Conservation (phyloP, 2,329 filamentous ascomycete species). For the Curvularia hawaiiensis region DNA sequence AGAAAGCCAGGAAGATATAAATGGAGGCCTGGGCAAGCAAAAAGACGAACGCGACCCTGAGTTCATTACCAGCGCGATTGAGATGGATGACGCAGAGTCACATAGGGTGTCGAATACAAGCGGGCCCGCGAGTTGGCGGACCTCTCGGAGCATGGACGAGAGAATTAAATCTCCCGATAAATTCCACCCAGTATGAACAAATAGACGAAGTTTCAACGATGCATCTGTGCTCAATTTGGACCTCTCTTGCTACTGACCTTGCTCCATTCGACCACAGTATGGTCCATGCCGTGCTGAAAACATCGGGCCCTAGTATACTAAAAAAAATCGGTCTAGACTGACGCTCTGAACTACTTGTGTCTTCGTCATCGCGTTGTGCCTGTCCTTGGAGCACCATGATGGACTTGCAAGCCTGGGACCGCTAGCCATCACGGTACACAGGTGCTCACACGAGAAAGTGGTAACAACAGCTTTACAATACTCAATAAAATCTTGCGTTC, state of each 20-base stretch:
- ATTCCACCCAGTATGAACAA: slow-evolving; percentile 16
- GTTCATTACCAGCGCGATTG: slow-evolving; percentile 36
- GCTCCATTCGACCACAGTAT: not conserved
- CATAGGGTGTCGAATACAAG: slow-evolving; percentile 17
- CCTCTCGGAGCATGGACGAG: slow-evolving; percentile 13
- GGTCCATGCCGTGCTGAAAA: not conserved
- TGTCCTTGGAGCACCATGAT: slow-evolving; percentile 32
- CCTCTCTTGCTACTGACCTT: not conserved
- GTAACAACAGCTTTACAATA: not conserved
- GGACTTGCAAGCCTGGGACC: slow-evolving; percentile 15
- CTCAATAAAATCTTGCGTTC: not conserved
- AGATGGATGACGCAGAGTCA: slow-evolving; percentile 26
- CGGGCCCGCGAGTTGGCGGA: slow-evolving; percentile 19
- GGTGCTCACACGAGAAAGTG: slow-evolving; percentile 4
- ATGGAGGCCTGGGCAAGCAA: slow-evolving; percentile 24
- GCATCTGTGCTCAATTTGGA: slow-evolving; percentile 7
- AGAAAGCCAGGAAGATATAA: slow-evolving; percentile 32
- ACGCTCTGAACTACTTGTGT: not conserved
- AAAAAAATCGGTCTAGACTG: not conserved
- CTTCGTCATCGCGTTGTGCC: slow-evolving; percentile 1
- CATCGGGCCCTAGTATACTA: not conserved
- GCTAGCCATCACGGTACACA: slow-evolving; percentile 31
- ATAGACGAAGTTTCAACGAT: slow-evolving; percentile 9
- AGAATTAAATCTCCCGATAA: slow-evolving; percentile 17
- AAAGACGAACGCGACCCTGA: slow-evolving; percentile 21